A percentile compares a stretch with the other conserved stretches of the same genome.
Evolutionary conservation across 2,329 filamentous ascomycete genomes (phyloP).

Genomic region (Penicillium decumbens): DNA sequence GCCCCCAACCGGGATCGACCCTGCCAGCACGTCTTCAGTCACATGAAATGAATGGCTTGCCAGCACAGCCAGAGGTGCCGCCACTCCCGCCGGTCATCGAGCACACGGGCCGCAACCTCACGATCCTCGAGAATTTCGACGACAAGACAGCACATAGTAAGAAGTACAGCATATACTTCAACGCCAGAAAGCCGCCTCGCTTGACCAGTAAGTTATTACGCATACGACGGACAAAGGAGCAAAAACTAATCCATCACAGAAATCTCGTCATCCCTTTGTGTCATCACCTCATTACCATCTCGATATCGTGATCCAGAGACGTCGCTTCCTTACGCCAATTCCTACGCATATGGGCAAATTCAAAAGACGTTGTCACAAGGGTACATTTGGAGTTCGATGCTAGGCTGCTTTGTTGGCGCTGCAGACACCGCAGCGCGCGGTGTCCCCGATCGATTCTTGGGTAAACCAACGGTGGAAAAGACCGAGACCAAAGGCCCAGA

Average conservation of each 20-base stretch:
- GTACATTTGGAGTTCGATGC: conserved; percentile 74
- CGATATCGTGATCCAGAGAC: conserved; percentile 82
- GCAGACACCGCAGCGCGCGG: conserved; percentile 59
- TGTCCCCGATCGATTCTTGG: conserved; percentile 70
- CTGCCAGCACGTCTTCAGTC: conserved; percentile 7
- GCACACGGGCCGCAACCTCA: conserved; percentile 53
- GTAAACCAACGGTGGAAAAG: conserved; percentile 3
- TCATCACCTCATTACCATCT: conserved; percentile 76
- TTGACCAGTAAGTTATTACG: conserved; percentile 44
- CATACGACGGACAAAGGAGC: neutral
- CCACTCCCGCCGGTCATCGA: conserved; percentile 41
- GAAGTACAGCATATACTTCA: conserved; percentile 55
- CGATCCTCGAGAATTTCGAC: conserved; percentile 57
- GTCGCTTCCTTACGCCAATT: conserved; percentile 73
- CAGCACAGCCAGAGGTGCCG: conserved; percentile 25
- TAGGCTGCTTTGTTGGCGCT: conserved; percentile 78
- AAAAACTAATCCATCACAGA: conserved; percentile 29
- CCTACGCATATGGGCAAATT: conserved; percentile 72
- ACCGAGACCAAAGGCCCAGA: neutral
- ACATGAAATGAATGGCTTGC: conserved; percentile 14
- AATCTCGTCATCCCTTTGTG: conserved; percentile 58
- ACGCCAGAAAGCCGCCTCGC: conserved; percentile 47
- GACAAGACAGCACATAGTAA: conserved; percentile 52
- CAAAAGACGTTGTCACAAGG: conserved; percentile 67
- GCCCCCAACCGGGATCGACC: neutral